Evolutionary conservation across 2,329 filamentous ascomycete species (phyloP).

Genomic region (Colletotrichum viniferum): DNA sequence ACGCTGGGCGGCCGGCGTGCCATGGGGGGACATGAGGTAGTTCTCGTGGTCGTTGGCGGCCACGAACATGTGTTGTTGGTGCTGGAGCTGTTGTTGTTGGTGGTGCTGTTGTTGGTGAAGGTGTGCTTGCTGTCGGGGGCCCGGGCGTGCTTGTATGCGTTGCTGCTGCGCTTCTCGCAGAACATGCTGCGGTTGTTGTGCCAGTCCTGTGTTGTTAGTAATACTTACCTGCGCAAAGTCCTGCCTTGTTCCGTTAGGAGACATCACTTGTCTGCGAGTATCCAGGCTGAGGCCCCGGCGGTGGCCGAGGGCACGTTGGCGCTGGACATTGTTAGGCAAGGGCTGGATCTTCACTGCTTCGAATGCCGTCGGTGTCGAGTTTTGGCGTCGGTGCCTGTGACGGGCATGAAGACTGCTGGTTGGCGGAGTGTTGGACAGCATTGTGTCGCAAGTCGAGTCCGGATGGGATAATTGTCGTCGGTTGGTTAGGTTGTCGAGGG

Average conservation of each 20-base stretch:
- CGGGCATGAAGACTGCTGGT: conserved; percentile 74
- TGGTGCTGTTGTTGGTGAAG: conserved; percentile 39
- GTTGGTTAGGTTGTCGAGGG: conserved; percentile 54
- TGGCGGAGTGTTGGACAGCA: conserved; percentile 73
- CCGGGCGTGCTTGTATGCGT: conserved; percentile 77
- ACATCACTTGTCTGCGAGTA: conserved; percentile 65
- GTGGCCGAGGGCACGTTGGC: conserved; percentile 58
- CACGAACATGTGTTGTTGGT: conserved; percentile 32
- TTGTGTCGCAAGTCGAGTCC: conserved; percentile 74
- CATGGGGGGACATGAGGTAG: conserved; percentile 62
- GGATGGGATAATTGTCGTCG: conserved; percentile 57
- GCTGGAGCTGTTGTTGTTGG: conserved; percentile 31
- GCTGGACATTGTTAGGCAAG: conserved; percentile 59
- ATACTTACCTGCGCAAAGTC: conserved; percentile 59
- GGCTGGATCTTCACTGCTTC: conserved; percentile 73
- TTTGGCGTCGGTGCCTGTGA: conserved; percentile 83
- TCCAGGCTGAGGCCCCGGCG: conserved; percentile 87
- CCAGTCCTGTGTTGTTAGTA: conserved; percentile 59
- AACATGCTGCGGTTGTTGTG: conserved; percentile 71
- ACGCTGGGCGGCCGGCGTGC: conserved; percentile 57
- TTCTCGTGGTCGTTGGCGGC: conserved; percentile 49
- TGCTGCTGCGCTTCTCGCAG: conserved; percentile 92
- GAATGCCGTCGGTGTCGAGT: conserved; percentile 81
- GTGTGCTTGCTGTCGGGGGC: conserved; percentile 48
- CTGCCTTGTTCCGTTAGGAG: conserved; percentile 43